Evolutionary conservation across 2,329 filamentous ascomycete species (phyloP), one percentile per base, ranked within the genome.

Genomic region (Arthrobotrys entomopaga): DNA sequence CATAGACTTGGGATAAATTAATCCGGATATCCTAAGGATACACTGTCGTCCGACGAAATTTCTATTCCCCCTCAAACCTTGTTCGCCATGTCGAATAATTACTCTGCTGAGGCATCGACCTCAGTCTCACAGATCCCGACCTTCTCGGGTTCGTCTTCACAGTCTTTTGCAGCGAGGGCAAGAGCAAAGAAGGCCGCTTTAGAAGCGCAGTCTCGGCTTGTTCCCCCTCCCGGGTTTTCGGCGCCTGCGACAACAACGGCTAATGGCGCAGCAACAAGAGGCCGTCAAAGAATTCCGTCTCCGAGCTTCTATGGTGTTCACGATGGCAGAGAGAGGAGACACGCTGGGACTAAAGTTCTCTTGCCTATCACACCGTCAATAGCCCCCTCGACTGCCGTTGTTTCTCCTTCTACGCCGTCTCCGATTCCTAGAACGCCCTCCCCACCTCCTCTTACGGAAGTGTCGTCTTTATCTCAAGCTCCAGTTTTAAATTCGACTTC

Each of bases 361-460:
- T 29, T 73, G 10, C 69, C 69, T 8, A 50, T 73, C 50, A 34
- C 61, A 15, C 69, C 61, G 15, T 57, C 49, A 19, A 29, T 73
- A 6, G 58, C 61, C 22, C 50, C 69, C 20, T 73, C 61, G 3
- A 13, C 61, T 10, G 26, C 67, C 3, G 56, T 73, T 58, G 16
- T 60, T 15, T 66, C 60, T 16, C 69, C 69, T 61, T 71, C 66
- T 5, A 61, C 61, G n/a, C 66, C 66, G 22, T 52, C 59, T 29
- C 64, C 69, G 5, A 61, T 66, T 16, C 69, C 61, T 4, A 73
- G 69, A 66, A 73, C 69, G 4, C 69, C 69, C 34, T 73, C 67
- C 8, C 67, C 69, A n/a, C 69, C 69, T n/a, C 54, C 54, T 11
- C 42, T 54, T 2, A 52, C 63, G 24, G 58, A 66, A 15, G 48